Conservation (phyloP, 176 grass and related monocot genomes). For the Eragrostis curvula region DNA sequence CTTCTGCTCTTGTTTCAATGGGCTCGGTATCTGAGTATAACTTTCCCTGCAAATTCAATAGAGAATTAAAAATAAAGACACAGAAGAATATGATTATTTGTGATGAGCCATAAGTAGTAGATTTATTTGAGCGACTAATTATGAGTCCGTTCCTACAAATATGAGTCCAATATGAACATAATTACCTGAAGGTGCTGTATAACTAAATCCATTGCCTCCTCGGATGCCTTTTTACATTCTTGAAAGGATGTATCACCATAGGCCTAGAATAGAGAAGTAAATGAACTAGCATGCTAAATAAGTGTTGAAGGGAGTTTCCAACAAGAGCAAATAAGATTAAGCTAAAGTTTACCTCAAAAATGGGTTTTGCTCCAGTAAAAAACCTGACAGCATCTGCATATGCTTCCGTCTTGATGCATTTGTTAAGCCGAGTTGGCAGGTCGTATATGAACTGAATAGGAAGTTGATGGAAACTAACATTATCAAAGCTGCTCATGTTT, state of each 20-base stretch:
- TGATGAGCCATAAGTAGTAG: slow-evolving; percentile 5
- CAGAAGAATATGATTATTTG: slow-evolving; percentile 14
- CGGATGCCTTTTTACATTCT: slow-evolving; percentile 97
- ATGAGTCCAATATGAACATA: slow-evolving; percentile 27
- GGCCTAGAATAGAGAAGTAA: slow-evolving; percentile 55
- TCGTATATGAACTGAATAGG: slow-evolving; percentile 95
- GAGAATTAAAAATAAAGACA: slow-evolving; percentile 22
- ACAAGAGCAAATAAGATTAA: slow-evolving; percentile 36
- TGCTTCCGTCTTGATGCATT: slow-evolving; percentile 96
- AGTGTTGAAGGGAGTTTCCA: background rate
- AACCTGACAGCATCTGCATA: slow-evolving; percentile 95
- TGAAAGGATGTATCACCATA: slow-evolving; percentile 98
- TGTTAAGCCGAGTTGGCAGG: slow-evolving; percentile 87
- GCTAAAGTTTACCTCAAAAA: slow-evolving; percentile 75
- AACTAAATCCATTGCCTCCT: slow-evolving; percentile 92
- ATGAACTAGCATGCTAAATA: slow-evolving; percentile 35
- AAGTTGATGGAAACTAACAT: slow-evolving; percentile 30
- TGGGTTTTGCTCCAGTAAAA: slow-evolving; percentile 97
- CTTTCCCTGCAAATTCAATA: slow-evolving; percentile 60
- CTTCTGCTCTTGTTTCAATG: slow-evolving; percentile 97
- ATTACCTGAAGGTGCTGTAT: slow-evolving; percentile 87
- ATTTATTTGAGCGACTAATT: slow-evolving; percentile 24
- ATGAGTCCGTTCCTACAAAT: background rate
- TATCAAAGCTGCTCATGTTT: slow-evolving; percentile 13
- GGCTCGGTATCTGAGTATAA: slow-evolving; percentile 97